A percentile compares a stretch with the other conserved stretches of the same genome.
Evolutionary conservation across 345 rosid genomes (phyloP).

Genomic region (Brassica rapa): DNA sequence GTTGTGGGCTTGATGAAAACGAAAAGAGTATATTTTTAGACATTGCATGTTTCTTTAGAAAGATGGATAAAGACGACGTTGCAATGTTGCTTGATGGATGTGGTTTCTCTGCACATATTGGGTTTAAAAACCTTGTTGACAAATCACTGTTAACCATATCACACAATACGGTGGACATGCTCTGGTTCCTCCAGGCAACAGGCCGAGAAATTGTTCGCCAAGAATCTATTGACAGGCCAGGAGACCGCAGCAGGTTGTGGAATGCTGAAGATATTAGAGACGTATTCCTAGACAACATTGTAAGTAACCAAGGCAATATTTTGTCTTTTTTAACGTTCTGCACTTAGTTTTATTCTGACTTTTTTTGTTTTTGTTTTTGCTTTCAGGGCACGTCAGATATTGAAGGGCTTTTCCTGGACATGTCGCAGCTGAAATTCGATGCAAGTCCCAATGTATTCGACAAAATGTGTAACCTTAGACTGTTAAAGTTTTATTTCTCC

Average conservation of each 20-base stretch:
- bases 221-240: slow-evolving; percentile 34
- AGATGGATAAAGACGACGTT: slow-evolving; percentile 21
- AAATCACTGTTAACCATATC: slow-evolving; percentile 37
- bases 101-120: slow-evolving; percentile 39
- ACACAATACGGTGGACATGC: slow-evolving; percentile 27
- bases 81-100: slow-evolving; percentile 41
- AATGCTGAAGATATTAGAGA: not conserved
- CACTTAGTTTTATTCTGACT: not conserved
- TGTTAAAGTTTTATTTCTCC: slow-evolving; percentile 16
- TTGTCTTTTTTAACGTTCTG: not conserved
- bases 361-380: not conserved
- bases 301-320: slow-evolving; percentile 1
- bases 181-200: slow-evolving; percentile 36
- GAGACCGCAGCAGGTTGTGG: slow-evolving; percentile 37
- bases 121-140: slow-evolving; percentile 39
- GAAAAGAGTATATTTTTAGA: slow-evolving; percentile 43
- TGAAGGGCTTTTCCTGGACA: slow-evolving; percentile 36
- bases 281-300: slow-evolving; percentile 11
- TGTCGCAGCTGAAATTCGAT: not conserved
- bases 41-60: slow-evolving; percentile 44
- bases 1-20: slow-evolving; percentile 39
- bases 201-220: slow-evolving; percentile 35
- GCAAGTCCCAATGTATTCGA: slow-evolving; percentile 1
- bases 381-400: slow-evolving; percentile 41
- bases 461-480: slow-evolving; percentile 34